Evolutionary conservation across 2,329 filamentous ascomycete genomes (phyloP).

Genomic region (Botrytis galanthina): DNA sequence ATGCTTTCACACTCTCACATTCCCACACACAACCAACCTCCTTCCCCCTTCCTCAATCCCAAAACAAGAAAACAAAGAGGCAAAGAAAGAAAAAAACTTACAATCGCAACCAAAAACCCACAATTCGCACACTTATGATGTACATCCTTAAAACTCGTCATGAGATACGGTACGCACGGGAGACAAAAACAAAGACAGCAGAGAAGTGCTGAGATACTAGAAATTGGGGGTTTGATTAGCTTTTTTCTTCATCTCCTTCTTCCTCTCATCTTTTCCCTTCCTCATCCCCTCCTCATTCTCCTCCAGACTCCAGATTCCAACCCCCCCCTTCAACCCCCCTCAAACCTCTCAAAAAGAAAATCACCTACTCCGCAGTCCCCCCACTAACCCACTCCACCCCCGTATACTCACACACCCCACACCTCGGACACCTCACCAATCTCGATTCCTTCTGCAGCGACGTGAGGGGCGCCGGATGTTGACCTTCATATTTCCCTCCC

Average conservation of each 20-base stretch:
- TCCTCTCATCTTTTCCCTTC: no score
- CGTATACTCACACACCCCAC: background rate
- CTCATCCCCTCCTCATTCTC: no score
- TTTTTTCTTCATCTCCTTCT: background rate
- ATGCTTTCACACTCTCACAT: no score
- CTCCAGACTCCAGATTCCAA: background rate
- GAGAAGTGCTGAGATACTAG: background rate
- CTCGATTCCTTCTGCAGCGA: background rate
- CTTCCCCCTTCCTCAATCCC: background rate
- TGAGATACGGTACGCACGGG: background rate
- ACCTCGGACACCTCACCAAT: background rate
- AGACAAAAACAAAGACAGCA: conserved; percentile 5
- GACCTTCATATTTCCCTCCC: background rate
- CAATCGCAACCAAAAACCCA: background rate
- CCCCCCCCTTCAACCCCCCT: no score
- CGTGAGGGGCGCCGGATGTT: background rate
- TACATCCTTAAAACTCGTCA: conserved; percentile 1
- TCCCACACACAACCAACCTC: background rate
- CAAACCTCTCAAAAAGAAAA: background rate
- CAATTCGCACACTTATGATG: conserved; percentile 7
- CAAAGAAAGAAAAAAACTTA: background rate
- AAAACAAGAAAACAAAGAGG: background rate
- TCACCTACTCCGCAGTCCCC: background rate
- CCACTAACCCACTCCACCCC: conserved; percentile 1
- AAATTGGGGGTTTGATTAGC: background rate